A percentile compares a stretch with the other conserved stretches of the same genome.
These are phyloP conservation scores for Solanum habrochaites DNA, from an alignment of 257 asterid genomes.

Conservation along the genomic window DNA sequence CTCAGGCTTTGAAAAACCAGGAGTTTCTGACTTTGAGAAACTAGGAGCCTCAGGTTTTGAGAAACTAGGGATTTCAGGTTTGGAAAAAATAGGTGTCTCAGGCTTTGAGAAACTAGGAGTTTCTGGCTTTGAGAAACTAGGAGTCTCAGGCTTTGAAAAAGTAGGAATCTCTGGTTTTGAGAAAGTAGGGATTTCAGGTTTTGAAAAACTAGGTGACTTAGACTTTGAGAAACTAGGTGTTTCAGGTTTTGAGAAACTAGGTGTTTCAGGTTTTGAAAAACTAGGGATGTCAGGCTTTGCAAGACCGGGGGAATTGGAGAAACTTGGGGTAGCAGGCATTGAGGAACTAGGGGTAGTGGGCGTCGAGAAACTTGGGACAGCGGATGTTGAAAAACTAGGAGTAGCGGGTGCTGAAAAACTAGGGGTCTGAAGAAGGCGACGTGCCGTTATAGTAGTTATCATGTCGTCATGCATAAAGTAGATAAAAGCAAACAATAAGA, in stretches of 20 bases:
- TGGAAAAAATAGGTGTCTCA: background rate
- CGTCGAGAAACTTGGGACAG: background rate
- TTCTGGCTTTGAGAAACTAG: background rate
- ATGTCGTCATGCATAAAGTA: background rate
- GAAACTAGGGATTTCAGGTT: background rate
- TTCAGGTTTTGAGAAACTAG: rapidly evolving
- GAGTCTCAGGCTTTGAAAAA: background rate
- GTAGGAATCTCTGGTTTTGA: background rate
- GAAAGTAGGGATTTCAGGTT: rapidly evolving
- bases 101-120: background rate
- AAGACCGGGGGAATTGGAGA: background rate
- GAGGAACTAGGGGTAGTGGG: background rate
- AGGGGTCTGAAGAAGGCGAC: background rate
- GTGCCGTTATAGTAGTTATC: constrained; percentile 3
- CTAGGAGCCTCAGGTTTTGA: background rate
- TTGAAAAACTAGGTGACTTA: rapidly evolving
- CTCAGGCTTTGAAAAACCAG: background rate
- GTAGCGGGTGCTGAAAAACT: too few relatives aligned
- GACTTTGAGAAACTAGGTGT: background rate
- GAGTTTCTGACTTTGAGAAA: background rate
- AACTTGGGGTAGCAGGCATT: background rate
- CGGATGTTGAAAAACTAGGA: background rate
- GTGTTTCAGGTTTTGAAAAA: background rate
- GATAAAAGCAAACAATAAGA: background rate
- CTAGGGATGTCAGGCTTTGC: background rate